Conservation (phyloP, 306 rosid genomes). For the Rubus idaeus region DNA sequence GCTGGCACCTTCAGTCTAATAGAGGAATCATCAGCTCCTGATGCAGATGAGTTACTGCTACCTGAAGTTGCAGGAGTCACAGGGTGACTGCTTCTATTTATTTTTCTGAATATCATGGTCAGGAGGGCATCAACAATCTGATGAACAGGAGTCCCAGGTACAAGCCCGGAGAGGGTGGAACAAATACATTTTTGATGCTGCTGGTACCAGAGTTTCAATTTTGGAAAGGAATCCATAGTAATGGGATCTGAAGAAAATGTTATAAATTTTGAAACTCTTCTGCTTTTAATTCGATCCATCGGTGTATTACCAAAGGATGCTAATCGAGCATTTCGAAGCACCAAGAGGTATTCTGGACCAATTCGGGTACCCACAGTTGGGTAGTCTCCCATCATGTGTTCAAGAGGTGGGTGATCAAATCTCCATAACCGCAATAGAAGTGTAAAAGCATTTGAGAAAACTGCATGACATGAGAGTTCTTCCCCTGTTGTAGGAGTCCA, state of each 20-base stretch:
- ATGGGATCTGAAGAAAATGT: conserved; percentile 48
- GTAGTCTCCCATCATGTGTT: conserved; percentile 57
- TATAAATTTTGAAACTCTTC: conserved; percentile 56
- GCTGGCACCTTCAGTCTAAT: conserved; percentile 83
- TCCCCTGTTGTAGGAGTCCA: conserved; percentile 60
- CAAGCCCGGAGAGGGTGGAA: conserved; percentile 65
- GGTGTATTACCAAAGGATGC: conserved; percentile 55
- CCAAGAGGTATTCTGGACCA: conserved; percentile 81
- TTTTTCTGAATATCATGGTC: conserved; percentile 70
- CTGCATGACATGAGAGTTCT: conserved; percentile 70
- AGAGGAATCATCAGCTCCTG: conserved; percentile 58
- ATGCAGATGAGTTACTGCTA: conserved; percentile 58
- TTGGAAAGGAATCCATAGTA: conserved; percentile 77
- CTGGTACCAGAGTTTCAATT: conserved; percentile 72
- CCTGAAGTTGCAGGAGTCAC: conserved; percentile 60
- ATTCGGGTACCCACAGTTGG: conserved; percentile 66
- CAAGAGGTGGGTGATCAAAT: conserved; percentile 70
- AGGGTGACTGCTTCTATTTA: conserved; percentile 53
- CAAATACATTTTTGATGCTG: conserved; percentile 87
- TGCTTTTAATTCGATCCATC: conserved; percentile 48
- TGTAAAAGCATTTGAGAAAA: conserved; percentile 83
- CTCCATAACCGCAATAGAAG: conserved; percentile 86
- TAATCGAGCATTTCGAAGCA: conserved; percentile 62
- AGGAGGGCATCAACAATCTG: conserved; percentile 76
- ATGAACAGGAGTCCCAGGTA: conserved; percentile 67